Evolutionary conservation across 306 rosid genomes (phyloP).

Genomic region (Lagenaria siceraria): DNA sequence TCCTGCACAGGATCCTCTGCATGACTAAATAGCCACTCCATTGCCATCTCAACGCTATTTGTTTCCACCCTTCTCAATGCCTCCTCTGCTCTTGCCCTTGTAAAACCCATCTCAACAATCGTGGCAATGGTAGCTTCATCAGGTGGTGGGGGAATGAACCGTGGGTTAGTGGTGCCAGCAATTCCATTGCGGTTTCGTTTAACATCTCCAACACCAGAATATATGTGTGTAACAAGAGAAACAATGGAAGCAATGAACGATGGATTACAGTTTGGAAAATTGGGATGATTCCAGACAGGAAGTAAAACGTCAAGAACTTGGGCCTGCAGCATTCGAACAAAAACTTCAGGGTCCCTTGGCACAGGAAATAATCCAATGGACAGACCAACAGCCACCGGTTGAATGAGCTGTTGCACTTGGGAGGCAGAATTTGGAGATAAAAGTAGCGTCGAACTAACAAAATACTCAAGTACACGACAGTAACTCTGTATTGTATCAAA

Average conservation of each 20-base stretch:
- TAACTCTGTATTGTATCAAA: slow-evolving; percentile 85
- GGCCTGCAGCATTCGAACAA: slow-evolving; percentile 93
- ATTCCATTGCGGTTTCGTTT: slow-evolving; percentile 64
- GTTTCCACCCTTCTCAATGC: slow-evolving; percentile 89
- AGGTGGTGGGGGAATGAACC: slow-evolving; percentile 76
- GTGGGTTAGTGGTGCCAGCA: slow-evolving; percentile 56
- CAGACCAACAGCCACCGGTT: slow-evolving; percentile 88
- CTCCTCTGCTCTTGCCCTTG: slow-evolving; percentile 97
- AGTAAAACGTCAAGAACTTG: slow-evolving; percentile 87
- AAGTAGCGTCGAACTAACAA: slow-evolving; percentile 84
- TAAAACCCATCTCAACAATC: slow-evolving; percentile 94
- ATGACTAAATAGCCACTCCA: slow-evolving; percentile 96
- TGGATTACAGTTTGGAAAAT: slow-evolving; percentile 65
- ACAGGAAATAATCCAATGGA: slow-evolving; percentile 96
- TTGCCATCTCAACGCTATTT: slow-evolving; percentile 98
- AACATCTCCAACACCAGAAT: slow-evolving; percentile 94
- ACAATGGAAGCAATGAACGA: slow-evolving; percentile 75
- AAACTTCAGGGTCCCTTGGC: slow-evolving; percentile 92
- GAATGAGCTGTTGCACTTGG: slow-evolving; percentile 88
- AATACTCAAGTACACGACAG: slow-evolving; percentile 78
- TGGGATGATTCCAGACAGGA: slow-evolving; percentile 86
- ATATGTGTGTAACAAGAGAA: slow-evolving; percentile 79
- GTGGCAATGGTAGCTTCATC: slow-evolving; percentile 87
- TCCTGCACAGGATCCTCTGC: slow-evolving; percentile 98
- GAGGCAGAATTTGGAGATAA: slow-evolving; percentile 76